Evolutionary conservation across 768 basidiomycete genomes (phyloP).

Genomic region (Phanerochaete carnosa): DNA sequence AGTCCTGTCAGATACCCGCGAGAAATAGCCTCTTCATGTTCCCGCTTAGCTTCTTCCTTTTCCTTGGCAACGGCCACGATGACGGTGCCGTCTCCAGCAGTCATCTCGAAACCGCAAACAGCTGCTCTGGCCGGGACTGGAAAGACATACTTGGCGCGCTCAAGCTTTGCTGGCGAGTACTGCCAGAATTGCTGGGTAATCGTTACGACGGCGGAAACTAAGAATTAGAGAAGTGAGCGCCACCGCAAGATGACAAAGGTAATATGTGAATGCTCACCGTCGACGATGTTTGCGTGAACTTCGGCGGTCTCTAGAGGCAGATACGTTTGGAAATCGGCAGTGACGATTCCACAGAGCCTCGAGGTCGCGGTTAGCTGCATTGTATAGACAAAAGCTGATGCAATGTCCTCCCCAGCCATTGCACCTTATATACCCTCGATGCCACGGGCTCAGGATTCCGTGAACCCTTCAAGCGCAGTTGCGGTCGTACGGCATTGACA

Average conservation of each 20-base stretch:
- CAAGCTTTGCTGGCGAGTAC: conserved; percentile 23
- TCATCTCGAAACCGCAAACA: conserved; percentile 51
- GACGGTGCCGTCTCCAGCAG: conserved; percentile 38
- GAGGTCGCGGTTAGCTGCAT: no score
- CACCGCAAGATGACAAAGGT: neutral
- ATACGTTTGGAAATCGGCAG: no score
- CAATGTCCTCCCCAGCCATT: no score
- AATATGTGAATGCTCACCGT: neutral
- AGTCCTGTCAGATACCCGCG: conserved; percentile 41
- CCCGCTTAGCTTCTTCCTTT: conserved; percentile 38
- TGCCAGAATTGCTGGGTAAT: conserved; percentile 8
- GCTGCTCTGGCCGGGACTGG: conserved; percentile 55
- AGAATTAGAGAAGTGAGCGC: neutral
- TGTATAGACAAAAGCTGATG: no score
- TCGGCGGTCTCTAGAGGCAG: conserved; percentile 7
- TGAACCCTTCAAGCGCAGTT: no score
- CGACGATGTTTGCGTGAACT: conserved; percentile 7
- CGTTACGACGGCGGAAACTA: conserved; percentile 11
- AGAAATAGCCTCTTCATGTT: conserved; percentile 37
- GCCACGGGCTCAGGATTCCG: no score
- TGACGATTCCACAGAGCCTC: no score
- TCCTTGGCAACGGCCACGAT: conserved; percentile 48
- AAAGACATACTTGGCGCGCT: conserved; percentile 51
- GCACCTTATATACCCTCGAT: no score
- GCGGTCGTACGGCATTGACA: no score